A percentile compares a stretch with the other conserved stretches of the same genome.
phyloP scores from a whole-genome alignment of 2,329 filamentous ascomycete species.

The Zelopaecilomyces penicillatus region DNA sequence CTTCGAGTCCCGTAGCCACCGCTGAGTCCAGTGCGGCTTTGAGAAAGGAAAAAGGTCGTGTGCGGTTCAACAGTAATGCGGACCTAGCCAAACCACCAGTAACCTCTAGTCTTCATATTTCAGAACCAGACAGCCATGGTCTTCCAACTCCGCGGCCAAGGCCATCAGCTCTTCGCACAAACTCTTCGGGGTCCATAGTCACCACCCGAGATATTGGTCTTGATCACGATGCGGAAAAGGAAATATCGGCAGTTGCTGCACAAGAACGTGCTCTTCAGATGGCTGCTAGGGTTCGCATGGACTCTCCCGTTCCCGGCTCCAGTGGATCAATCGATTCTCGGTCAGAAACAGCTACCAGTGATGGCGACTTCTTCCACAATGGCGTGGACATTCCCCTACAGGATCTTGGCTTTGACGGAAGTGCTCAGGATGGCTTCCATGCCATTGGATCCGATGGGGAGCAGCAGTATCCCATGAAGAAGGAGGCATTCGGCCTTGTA shows the following conservation, averaged over 20 bases:
- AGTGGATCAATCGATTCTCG: too few relatives aligned
- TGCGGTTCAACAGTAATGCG: constrained; percentile 40
- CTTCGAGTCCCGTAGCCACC: too few relatives aligned
- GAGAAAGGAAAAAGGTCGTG: constrained; percentile 37
- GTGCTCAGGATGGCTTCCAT: background rate
- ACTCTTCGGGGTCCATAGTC: constrained; percentile 30
- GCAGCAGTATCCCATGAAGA: constrained; percentile 9
- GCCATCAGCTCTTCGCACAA: constrained; percentile 35
- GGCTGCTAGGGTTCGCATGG: too few relatives aligned
- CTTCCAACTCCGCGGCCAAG: constrained; percentile 20
- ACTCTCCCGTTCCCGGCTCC: too few relatives aligned
- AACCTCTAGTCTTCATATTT: constrained; percentile 1
- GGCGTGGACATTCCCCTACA: constrained; percentile 24
- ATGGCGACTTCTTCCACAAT: constrained; percentile 15
- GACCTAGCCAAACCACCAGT: constrained; percentile 21
- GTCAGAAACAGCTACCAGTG: constrained; percentile 8
- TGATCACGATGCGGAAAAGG: too few relatives aligned
- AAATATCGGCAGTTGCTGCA: too few relatives aligned
- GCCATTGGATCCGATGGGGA: background rate
- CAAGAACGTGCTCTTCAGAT: too few relatives aligned
- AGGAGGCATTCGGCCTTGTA: constrained; percentile 35
- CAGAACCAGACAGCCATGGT: background rate
- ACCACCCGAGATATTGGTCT: constrained; percentile 15
- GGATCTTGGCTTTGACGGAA: constrained; percentile 15
- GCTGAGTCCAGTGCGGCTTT: constrained; percentile 1